Evolutionary conservation across 257 asterid genomes (phyloP).

Genomic region (Solanum pinnatisectum): DNA sequence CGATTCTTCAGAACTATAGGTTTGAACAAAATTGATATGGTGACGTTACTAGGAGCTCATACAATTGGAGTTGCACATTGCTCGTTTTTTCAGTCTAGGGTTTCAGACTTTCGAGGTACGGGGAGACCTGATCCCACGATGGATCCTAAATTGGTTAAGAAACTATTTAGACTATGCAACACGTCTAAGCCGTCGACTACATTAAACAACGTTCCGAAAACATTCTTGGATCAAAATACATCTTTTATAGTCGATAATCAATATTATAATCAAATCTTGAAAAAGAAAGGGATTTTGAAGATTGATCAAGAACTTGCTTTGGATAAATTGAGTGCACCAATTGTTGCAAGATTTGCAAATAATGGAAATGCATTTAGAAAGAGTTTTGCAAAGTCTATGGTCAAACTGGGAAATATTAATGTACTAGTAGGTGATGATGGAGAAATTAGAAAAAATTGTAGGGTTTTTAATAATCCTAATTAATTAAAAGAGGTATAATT

Average conservation of each 20-base stretch:
- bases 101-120: slow-evolving; percentile 31
- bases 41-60: slow-evolving; percentile 68
- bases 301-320: slow-evolving; percentile 58
- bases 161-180: slow-evolving; percentile 28
- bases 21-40: slow-evolving; percentile 52
- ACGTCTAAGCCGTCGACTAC: slow-evolving; percentile 24
- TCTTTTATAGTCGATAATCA: slow-evolving; percentile 51
- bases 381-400: slow-evolving; percentile 14
- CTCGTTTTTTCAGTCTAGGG: slow-evolving; percentile 39
- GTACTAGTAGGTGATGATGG: slow-evolving; percentile 19
- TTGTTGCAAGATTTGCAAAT: slow-evolving; percentile 11
- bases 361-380: slow-evolving; percentile 1
- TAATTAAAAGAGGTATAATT: neutral
- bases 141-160: slow-evolving; percentile 40
- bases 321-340: slow-evolving; percentile 28
- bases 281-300: slow-evolving; percentile 46
- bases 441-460: slow-evolving; percentile 26
- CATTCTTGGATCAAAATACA: slow-evolving; percentile 60
- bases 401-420: slow-evolving; percentile 19
- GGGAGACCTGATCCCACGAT: slow-evolving; percentile 1
- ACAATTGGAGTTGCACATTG: slow-evolving; percentile 71
- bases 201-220: slow-evolving; percentile 10
- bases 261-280: slow-evolving; percentile 40
- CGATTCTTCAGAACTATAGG: slow-evolving; percentile 26
- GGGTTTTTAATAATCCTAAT: slow-evolving; percentile 4